These are phyloP conservation scores for Onygena corvina DNA, from an alignment of 2,329 filamentous ascomycete genomes.

Conservation along the genomic window DNA sequence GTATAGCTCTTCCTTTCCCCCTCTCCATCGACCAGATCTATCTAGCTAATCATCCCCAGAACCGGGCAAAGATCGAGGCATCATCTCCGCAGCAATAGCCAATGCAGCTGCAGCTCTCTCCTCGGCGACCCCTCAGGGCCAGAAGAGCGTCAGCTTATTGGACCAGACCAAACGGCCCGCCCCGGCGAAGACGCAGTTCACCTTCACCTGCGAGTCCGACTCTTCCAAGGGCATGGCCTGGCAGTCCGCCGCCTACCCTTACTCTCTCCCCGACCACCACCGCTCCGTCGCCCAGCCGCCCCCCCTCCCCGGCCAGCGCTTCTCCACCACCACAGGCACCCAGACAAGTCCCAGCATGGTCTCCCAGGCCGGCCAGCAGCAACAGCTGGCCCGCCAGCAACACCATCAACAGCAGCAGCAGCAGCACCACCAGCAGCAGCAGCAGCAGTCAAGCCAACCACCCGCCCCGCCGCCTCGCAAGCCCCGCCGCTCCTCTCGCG, in stretches of 20 bases:
- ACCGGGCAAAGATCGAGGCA: conserved; percentile 51
- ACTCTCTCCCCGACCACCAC: conserved; percentile 29
- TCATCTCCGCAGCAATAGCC: conserved; percentile 85
- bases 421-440: conserved; percentile 9
- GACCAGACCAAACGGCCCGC: conserved; percentile 54
- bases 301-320: conserved; percentile 26
- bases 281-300: conserved; percentile 24
- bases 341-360: conserved; percentile 44
- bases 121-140: conserved; percentile 46
- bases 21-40: conserved; percentile 16
- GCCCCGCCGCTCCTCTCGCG: conserved; percentile 53
- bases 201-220: conserved; percentile 88
- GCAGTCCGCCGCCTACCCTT: conserved; percentile 48
- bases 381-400: neutral
- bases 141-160: conserved; percentile 68
- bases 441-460: conserved; percentile 32
- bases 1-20: conserved; percentile 9
- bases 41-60: conserved; percentile 23
- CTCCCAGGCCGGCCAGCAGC: conserved; percentile 17
- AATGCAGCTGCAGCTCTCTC: conserved; percentile 60
- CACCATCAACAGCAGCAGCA: conserved; percentile 21
- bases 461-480: conserved; percentile 44
- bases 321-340: conserved; percentile 42
- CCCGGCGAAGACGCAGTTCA: conserved; percentile 77
- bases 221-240: conserved; percentile 67